Evolutionary conservation across 176 grass and related monocot species (phyloP), one percentile per base, ranked within the genome.

Genomic region (Triticum monococcum): DNA sequence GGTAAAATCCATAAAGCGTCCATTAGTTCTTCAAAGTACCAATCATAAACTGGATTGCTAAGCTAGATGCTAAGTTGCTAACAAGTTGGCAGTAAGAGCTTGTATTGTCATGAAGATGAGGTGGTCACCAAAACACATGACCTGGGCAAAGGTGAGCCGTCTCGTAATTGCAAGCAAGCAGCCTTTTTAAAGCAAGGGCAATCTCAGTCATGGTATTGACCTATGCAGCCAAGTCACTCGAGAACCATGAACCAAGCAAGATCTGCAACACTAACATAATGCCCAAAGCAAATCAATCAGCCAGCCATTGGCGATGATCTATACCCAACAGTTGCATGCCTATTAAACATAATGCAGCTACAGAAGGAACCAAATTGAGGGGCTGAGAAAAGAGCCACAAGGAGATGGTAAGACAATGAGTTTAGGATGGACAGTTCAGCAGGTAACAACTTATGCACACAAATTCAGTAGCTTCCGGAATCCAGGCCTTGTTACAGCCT

Each of bases 171-270:
- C 46, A 82, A 82, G 11, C 3, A 35, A 35, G 45, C 56, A 18
- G 67, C 22, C 31, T 56, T 69, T 71, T 81, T 30, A 48, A 25
- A 48, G 63, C 81, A 72, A 83, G 32, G 12, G n/a, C 22, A 72
- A 20, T 32, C 31, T 16, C 9, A 60, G 57, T 83, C 13, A 26
- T 28, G 13, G 67, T 40, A 38, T 20, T 9, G 52, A 73, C 35
- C 54, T 45, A 61, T 13, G 69, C 9, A 43, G 45, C n/a, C 4
- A 13, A 72, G 14, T 61, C 81, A 73, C 33, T 73, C 7, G 64
- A 84, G 25, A 57, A 64, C 36, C 37, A 84, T 75, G 24, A 72
- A 84, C 23, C 9, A 83, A 83, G 52, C 5, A 67, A 81, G 63
- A 46, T 5, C 33, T 73, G 81, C 25, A 14, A 40, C 35, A 3